Evolutionary conservation across 768 basidiomycete species (phyloP).

Genomic region (Leccinum obscurum): DNA sequence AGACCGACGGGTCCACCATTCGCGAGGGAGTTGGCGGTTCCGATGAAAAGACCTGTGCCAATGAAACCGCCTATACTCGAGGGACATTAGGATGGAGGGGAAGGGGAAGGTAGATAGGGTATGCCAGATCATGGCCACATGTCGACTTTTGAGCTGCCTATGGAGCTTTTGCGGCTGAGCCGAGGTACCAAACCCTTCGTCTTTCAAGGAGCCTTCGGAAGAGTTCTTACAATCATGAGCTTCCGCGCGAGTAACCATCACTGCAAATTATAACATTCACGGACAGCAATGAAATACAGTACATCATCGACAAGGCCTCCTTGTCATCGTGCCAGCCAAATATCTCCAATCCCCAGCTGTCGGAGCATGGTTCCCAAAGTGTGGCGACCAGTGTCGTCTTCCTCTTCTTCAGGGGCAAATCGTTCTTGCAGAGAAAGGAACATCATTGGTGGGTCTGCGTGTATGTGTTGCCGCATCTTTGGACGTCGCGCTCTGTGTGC

Average conservation of each 20-base stretch:
- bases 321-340: slow-evolving; percentile 77
- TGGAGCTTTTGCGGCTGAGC: slow-evolving; percentile 35
- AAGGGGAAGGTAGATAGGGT: neutral
- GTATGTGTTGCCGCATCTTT: no score
- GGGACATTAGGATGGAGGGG: no score
- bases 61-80: no score
- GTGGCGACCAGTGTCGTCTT: slow-evolving; percentile 26
- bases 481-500: no score
- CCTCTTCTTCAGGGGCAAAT: slow-evolving; percentile 21
- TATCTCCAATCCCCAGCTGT: slow-evolving; percentile 62
- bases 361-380: slow-evolving; percentile 46
- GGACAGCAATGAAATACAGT: neutral
- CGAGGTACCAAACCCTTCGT: slow-evolving; percentile 19
- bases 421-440: slow-evolving; percentile 8
- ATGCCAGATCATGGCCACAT: slow-evolving; percentile 80
- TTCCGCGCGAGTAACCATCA: neutral
- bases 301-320: slow-evolving; percentile 49
- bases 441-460: slow-evolving; percentile 1
- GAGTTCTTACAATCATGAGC: slow-evolving; percentile 3
- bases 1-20: no score
- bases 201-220: slow-evolving; percentile 20
- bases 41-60: no score
- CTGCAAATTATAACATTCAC: slow-evolving; percentile 3
- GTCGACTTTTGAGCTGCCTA: slow-evolving; percentile 72
- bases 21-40: no score